Evolutionary conservation across 805 yeast genomes (phyloP), one percentile per base, ranked within the genome.

Genomic region (Lachancea quebecensis): DNA sequence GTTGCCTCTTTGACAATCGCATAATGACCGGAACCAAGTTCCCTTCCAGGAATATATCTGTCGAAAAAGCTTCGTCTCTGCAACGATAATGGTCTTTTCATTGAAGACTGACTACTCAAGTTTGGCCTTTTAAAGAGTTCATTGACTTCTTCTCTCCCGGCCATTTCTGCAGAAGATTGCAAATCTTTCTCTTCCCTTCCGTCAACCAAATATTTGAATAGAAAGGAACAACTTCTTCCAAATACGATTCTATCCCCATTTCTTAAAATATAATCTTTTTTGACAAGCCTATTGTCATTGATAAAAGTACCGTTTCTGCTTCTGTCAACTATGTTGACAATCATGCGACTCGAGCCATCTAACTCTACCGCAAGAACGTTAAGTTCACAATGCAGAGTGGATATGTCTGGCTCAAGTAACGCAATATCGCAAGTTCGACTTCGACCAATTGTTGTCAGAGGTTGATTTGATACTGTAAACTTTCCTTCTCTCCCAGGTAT

Each of bases 1-100:
- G 70, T 68, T 2, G 87, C 87, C 52, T 82, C 85, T 57, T 79
- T 81, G 2, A 85, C 93, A n/a, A 79, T 78, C 0, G 93, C 91
- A 56, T 85, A 85, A 62, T 85, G 91, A 0, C 93, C 93, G 3
- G 82, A 66, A 0, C 93, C 93, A 17, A 85, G 63, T 50, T 80
- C 77, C 45, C 69, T 71, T 0, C 85, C 86, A 15, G 69, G 39
- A 1, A 62, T 40, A 43, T 68, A 71, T 46, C 74, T 73, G 55
- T 81, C 85, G 49, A 74, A 77, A 44, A 84, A 78, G 2, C 82
- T 70, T 25, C 49, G 52, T n/a, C 60, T 49, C 39, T 42, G 31
- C 44, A 51, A 12, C 12, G 45, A 12, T 8, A 42, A 16, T n/a
- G 38, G 39, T 42, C 49, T 51, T 43, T 47, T 47, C 21, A 42